phyloP scores from a whole-genome alignment of 768 basidiomycete species.

The Tulasnella sp. region DNA sequence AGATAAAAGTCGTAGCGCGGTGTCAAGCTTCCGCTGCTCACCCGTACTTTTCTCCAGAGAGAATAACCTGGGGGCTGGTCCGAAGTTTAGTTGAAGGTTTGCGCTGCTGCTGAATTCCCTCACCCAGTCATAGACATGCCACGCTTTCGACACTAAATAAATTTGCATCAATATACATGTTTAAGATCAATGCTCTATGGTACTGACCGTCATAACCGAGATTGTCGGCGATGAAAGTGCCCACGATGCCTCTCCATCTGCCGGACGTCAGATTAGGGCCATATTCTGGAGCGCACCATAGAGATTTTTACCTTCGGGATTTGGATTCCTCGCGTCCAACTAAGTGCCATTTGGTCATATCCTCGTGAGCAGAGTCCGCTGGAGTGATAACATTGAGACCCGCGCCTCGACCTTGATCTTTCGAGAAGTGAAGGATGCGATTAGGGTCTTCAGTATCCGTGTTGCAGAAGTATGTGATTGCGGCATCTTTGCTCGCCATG shows the following conservation, averaged over 20 bases:
- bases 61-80: conserved; percentile 4
- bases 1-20: neutral
- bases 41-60: conserved; percentile 1
- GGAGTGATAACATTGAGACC: neutral
- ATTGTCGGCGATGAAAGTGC: conserved; percentile 11
- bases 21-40: neutral
- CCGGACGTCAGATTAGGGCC: neutral
- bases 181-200: neutral
- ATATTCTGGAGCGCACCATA: neutral
- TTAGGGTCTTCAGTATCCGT: neutral
- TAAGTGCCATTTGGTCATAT: neutral
- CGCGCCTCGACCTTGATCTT: neutral
- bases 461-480: neutral
- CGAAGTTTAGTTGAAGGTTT: neutral
- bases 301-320: neutral
- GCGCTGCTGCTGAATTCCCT: neutral
- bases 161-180: neutral
- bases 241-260: conserved; percentile 7
- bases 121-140: conserved; percentile 9
- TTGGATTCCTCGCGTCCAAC: neutral
- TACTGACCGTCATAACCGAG: neutral
- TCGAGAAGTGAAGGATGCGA: neutral
- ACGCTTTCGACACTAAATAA: neutral
- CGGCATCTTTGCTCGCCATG: neutral
- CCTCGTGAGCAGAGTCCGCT: neutral